Evolutionary conservation across 2,329 filamentous ascomycete genomes (phyloP).

Genomic region (Berkeleyomyces basicola): DNA sequence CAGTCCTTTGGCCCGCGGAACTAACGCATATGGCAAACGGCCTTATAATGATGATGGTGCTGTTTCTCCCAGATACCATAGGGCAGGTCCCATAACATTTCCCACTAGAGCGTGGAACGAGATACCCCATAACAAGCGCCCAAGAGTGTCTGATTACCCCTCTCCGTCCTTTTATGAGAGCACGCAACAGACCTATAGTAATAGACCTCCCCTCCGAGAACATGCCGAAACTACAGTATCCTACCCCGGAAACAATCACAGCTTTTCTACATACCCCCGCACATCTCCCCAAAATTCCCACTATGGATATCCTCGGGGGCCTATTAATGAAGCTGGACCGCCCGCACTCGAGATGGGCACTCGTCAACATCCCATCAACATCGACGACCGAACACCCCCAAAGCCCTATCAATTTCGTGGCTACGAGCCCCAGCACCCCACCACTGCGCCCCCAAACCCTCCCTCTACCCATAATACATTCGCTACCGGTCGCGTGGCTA

Average conservation of each 20-base stretch:
- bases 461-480: neutral
- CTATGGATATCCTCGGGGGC: neutral
- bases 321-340: neutral
- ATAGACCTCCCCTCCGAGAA: neutral
- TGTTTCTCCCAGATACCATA: neutral
- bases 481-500: neutral
- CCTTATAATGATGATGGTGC: neutral
- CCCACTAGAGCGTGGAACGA: neutral
- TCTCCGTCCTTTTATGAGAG: neutral
- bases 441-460: neutral
- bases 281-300: neutral
- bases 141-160: neutral
- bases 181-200: neutral
- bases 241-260: neutral
- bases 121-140: neutral
- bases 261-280: neutral
- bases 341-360: neutral
- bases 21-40: constrained; percentile 3
- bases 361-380: neutral
- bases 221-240: neutral
- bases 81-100: neutral
- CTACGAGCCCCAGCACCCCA: neutral
- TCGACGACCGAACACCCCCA: neutral
- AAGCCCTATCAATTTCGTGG: neutral
- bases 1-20: neutral